Evolutionary conservation across 495 filamentous ascomycete genomes (phyloP), one percentile per base, ranked within the genome.

Genomic region (Baudoinia panamericana): DNA sequence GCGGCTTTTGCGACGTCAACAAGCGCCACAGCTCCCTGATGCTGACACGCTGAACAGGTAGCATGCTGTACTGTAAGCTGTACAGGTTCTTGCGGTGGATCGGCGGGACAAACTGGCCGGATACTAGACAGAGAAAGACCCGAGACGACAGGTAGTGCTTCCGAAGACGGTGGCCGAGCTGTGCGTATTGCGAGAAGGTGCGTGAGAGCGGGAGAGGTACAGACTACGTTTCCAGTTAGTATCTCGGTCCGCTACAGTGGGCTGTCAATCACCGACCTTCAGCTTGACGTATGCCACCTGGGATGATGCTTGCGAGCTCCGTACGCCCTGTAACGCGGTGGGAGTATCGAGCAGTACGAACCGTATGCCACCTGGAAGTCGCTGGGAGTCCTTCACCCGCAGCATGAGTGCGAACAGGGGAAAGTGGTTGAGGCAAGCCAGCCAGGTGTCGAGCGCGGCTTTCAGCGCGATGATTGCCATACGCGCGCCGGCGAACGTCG

Each of bases 401-500:
- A 99, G 66, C 90, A 99, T 99, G 32, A 95, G 63, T 10, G 90
- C 90, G 63, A 99, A 99, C 17, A 99, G 71, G 17, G 90, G 90
- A 56, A 99, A 99, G 59, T 99, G 90, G 54, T 99, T 99, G 45
- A 99, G 63, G 60, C 83, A 95, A 28, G 90, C 90, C 44, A 96
- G 68, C 47, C 84, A 69, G 1, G 84, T 94, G 62, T 99, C 90
- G 37, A 96, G 74, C 3, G 70, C 63, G 5, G 86, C 92, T 55
- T 95, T 96, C 31, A 94, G 61, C 19, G 78, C 78, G 37, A 99
- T 95, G 51, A 96, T 95, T 36, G 76, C 76, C 82, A 95, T 93
- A 23, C 90, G 75, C 13, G 90, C 85, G 26, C 80, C 77, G 20
- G 90, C 88, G 60, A 99, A 99, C 20, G 92, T 93, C 27, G 94